Percentiles rank a stretch among this genome's conserved stretches.
Conservation (phyloP, 495 filamentous ascomycete species). For the Parachaetomium inaequale region DNA sequence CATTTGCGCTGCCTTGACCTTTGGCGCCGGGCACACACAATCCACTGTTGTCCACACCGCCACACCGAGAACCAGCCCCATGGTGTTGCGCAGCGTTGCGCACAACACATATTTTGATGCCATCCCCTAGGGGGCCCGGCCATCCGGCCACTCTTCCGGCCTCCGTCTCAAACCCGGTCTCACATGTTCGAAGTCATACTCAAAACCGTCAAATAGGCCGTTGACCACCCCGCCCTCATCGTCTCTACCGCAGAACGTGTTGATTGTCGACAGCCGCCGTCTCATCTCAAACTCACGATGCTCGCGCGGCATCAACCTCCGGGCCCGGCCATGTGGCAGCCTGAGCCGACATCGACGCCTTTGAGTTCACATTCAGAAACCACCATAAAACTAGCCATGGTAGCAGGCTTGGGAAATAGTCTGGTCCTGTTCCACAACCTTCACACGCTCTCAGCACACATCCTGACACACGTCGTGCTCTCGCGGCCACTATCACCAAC, state of each 20-base stretch:
- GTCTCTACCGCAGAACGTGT: neutral
- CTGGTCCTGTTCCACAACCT: slow-evolving; percentile 17
- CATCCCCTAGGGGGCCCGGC: neutral
- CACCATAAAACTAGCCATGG: slow-evolving; percentile 24
- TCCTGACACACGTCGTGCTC: slow-evolving; percentile 7
- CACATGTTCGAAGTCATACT: neutral
- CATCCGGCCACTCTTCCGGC: neutral
- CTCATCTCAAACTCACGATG: neutral
- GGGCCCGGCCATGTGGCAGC: neutral
- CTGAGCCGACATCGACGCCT: neutral
- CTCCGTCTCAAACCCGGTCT: slow-evolving; percentile 6
- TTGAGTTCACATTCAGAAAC: neutral
- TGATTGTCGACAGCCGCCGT: neutral
- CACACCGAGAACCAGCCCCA: neutral
- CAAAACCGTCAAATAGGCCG: slow-evolving; percentile 2
- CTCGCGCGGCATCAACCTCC: neutral
- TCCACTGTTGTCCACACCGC: neutral
- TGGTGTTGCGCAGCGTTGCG: neutral
- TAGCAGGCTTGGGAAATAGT: slow-evolving; percentile 20
- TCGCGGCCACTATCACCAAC: neutral
- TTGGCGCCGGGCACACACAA: neutral
- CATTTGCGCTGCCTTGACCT: neutral
- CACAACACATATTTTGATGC: neutral
- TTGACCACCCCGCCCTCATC: neutral
- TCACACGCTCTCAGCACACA: slow-evolving; percentile 12